Base-by-base conservation (phyloP, 176 grass and related monocot species). In the Musa beccarii region DNA sequence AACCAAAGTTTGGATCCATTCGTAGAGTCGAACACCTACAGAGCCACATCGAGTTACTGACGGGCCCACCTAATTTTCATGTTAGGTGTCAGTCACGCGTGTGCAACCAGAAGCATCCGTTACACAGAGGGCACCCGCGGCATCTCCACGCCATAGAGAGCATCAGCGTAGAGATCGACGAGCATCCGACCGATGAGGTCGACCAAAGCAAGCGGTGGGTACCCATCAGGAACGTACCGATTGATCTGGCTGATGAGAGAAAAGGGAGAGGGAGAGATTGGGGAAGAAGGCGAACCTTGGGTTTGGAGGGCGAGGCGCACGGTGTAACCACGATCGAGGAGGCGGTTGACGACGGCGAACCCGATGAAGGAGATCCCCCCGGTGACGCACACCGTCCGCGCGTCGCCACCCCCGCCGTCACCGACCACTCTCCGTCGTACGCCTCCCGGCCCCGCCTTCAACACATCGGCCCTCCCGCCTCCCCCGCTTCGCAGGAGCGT, bases 221-320 rank as follows among this genome's bases (percentile, higher is more conserved):
- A 43, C 34, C 34, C 34, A 9, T 1, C 0, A 9, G 52, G 68
- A 70, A 9, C 11, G 22, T 1, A 26, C 4, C 13, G 52, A 25
- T 54, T 0, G n/a, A n/a, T 50, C 10, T 12, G 34, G 9, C n/a
- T 20, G 2, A 6, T 13, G 49, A 24, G 51, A 11, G 6, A 53
- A 13, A 24, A 43, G 8, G n/a, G 49, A 1, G 11, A 8, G 5
- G 17, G 50, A 73, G 26, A 11, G 22, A 43, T 43, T 43, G 55
- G 55, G 13, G 16, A 17, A 54, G 22, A 49, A 70, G 16, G 10
- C 86, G 76, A 69, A 96, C 93, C 93, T 92, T 96, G 90, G 22
- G 84, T 91, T 69, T 98, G 90, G 51, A 98, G 90, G 69, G 90
- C 90, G 82, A 98, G 90, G 76, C 84, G 84, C 28, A 98, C 94